phyloP scores from a whole-genome alignment of 345 rosid genomes.

The Aquilaria sinensis region DNA sequence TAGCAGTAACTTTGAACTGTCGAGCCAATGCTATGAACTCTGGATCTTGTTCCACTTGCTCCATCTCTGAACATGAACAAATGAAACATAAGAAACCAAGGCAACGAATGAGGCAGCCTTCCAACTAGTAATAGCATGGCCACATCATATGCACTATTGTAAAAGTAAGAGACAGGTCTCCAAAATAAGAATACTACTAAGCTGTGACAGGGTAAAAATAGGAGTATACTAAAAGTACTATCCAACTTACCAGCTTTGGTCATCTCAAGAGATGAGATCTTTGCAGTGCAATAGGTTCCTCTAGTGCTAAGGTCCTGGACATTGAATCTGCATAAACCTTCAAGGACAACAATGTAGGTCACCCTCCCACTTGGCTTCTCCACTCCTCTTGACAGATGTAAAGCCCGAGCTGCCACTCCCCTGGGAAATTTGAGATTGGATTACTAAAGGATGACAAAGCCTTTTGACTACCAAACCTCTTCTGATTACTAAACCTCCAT shows the following conservation, averaged over 20 bases:
- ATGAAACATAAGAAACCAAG: conserved; percentile 15
- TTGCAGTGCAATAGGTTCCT: conserved; percentile 85
- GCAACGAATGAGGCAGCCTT: conserved; percentile 2
- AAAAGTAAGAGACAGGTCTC: neutral
- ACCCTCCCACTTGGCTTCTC: conserved; percentile 99
- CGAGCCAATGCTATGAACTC: conserved; percentile 78
- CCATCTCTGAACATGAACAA: conserved; percentile 61
- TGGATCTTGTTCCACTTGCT: conserved; percentile 91
- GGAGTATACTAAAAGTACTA: neutral
- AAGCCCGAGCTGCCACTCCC: conserved; percentile 98
- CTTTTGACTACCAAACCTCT: too few species aligned
- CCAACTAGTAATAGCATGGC: neutral
- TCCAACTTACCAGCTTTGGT: conserved; percentile 61
- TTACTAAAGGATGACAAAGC: too few species aligned
- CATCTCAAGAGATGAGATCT: conserved; percentile 89
- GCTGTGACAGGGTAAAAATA: neutral
- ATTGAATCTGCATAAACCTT: conserved; percentile 92
- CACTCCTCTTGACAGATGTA: conserved; percentile 97
- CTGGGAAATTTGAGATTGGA: conserved; percentile 26
- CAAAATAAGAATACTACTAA: neutral
- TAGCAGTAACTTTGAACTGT: conserved; percentile 92
- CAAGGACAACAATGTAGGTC: conserved; percentile 94
- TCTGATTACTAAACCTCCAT: too few species aligned
- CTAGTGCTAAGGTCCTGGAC: conserved; percentile 90
- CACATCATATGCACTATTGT: neutral